Evolutionary conservation across 2,329 filamentous ascomycete species (phyloP).

Genomic region (Sclerotinia sclerotiorum): DNA sequence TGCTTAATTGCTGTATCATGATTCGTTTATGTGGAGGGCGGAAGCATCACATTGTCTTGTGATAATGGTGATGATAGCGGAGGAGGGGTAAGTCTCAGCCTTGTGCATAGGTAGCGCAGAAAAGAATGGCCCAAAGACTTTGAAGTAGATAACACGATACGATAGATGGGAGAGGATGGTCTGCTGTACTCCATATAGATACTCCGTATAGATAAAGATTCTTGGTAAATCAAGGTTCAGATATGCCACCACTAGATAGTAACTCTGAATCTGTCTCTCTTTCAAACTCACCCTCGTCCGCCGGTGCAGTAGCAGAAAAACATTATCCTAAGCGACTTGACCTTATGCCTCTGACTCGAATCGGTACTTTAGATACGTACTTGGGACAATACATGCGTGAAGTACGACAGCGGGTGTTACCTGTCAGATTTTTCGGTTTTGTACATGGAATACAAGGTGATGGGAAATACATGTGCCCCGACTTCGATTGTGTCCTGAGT

Average conservation of each 20-base stretch:
- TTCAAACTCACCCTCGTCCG: not conserved
- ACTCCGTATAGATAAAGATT: not conserved
- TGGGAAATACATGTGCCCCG: slow-evolving; percentile 8
- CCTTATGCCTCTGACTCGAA: not conserved
- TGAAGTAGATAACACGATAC: not conserved
- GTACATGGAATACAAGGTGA: slow-evolving; percentile 10
- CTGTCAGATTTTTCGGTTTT: slow-evolving; percentile 15
- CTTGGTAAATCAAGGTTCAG: not conserved
- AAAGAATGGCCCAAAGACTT: not conserved
- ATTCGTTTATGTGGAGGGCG: not conserved
- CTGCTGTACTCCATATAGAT: not conserved
- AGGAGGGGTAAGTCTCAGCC: slow-evolving; percentile 13
- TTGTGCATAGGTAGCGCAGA: not conserved
- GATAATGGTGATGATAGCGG: not conserved
- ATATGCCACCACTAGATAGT: slow-evolving; percentile 16
- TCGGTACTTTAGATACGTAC: slow-evolving; percentile 2
- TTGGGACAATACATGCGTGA: not conserved
- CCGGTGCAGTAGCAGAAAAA: not conserved
- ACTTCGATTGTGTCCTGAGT: not conserved
- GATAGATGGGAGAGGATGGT: not conserved
- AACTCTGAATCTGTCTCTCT: not conserved
- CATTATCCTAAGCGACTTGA: not conserved
- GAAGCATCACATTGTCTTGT: slow-evolving; percentile 2
- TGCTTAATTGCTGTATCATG: not conserved
- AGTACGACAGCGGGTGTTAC: slow-evolving; percentile 22